Evolutionary conservation across 139 green algal species (phyloP).

Genomic region (Chlamydomonas schloesseri): DNA sequence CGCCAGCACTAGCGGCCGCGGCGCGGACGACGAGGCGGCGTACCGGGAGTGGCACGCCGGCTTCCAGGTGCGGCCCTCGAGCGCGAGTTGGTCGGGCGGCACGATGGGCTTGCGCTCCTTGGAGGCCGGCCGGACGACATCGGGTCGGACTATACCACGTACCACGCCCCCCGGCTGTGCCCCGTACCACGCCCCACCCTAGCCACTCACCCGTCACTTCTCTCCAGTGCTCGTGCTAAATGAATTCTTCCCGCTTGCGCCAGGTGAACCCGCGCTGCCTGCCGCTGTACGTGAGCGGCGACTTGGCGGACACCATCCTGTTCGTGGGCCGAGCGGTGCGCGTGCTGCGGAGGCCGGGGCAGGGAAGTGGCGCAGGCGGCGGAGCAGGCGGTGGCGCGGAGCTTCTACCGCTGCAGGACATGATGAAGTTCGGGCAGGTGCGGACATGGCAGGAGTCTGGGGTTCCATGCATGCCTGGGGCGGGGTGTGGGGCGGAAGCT

Average conservation of each 20-base stretch:
- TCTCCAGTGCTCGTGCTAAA: neutral
- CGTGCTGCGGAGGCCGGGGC: constrained; percentile 71
- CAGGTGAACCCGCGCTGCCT: constrained; percentile 67
- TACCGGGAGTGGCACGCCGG: constrained; percentile 76
- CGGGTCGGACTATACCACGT: no score
- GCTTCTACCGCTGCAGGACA: constrained; percentile 63
- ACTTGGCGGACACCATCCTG: constrained; percentile 72
- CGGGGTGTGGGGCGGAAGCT: no score
- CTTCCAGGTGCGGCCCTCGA: constrained; percentile 53
- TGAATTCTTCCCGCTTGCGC: neutral
- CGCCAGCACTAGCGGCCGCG: neutral
- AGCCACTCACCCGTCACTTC: neutral
- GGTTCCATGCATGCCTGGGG: no score
- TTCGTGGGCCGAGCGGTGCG: constrained; percentile 90
- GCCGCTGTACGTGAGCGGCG: constrained; percentile 67
- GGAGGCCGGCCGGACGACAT: no score
- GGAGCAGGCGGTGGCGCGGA: neutral
- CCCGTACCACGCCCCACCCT: neutral
- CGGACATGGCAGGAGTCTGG: no score
- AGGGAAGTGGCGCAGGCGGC: neutral
- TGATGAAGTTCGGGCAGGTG: constrained; percentile 47
- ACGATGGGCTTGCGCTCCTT: no score
- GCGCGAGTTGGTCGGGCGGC: no score
- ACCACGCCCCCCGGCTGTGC: no score
- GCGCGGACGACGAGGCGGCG: constrained; percentile 33